phyloP scores from a whole-genome alignment of 345 rosid genomes.

The Eucalyptus shirleyi region DNA sequence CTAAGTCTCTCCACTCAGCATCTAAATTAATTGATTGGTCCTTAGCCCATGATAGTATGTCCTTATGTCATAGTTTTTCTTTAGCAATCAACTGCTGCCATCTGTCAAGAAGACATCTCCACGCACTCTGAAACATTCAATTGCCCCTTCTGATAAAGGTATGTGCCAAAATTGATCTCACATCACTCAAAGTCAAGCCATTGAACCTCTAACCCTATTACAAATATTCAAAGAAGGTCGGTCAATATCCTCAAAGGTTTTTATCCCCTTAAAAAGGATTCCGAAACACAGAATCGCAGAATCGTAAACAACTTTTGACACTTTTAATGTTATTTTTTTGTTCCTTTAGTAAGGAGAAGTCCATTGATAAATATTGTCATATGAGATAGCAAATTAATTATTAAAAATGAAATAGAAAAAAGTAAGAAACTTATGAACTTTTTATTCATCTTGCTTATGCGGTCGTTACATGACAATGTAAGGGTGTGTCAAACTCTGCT shows the following conservation, averaged over 20 bases:
- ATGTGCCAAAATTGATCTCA: neutral
- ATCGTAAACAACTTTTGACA: no score
- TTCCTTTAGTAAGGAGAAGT: neutral
- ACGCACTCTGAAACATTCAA: neutral
- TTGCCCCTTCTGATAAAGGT: neutral
- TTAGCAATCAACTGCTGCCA: neutral
- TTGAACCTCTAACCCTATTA: neutral
- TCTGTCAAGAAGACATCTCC: neutral
- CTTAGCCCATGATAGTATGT: neutral
- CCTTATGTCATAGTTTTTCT: neutral
- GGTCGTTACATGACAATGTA: neutral
- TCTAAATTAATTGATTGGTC: neutral
- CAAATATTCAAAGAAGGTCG: neutral
- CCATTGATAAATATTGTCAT: neutral
- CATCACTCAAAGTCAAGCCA: neutral
- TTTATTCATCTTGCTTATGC: neutral
- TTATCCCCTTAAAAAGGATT: neutral
- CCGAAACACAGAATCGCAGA: neutral
- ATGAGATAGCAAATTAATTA: neutral
- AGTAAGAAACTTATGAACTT: neutral
- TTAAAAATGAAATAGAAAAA: neutral
- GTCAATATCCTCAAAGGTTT: neutral
- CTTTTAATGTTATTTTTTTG: no score
- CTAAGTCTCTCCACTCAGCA: neutral
- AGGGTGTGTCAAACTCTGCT: neutral